These are phyloP conservation scores for Protomyces lactucae-debilis DNA, from an alignment of 1,139 yeast species.

Conservation along the genomic window DNA sequence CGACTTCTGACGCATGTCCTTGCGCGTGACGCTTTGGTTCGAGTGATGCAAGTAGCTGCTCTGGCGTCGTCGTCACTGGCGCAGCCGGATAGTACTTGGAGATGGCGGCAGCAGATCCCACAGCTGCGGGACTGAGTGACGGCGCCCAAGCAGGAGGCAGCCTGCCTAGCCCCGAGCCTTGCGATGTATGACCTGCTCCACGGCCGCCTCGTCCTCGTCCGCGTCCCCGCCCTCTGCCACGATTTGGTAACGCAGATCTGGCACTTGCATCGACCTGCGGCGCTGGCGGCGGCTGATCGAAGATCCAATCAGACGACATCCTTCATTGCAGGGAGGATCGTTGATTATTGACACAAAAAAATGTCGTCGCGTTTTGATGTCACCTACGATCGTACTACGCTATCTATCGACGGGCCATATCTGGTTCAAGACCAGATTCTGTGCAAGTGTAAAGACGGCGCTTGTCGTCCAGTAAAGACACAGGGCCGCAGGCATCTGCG, in stretches of 20 bases:
- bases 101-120: background rate
- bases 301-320: background rate
- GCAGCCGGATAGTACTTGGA: background rate
- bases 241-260: background rate
- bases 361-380: no score
- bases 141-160: background rate
- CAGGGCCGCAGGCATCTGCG: constrained; percentile 24
- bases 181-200: background rate
- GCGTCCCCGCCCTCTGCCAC: background rate
- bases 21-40: background rate
- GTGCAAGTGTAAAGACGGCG: constrained; percentile 1
- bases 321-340: background rate
- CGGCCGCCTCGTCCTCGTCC: background rate
- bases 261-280: background rate
- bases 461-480: constrained; percentile 22
- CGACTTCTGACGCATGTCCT: no score
- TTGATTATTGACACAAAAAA: background rate
- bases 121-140: background rate
- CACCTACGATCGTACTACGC: no score
- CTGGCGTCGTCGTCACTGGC: background rate
- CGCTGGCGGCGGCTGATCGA: background rate
- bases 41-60: background rate
- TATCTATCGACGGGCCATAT: background rate
- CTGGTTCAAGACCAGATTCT: constrained; percentile 3
- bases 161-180: no score